Evolutionary conservation across 129 eudicot species (phyloP), one percentile per base, ranked within the genome.

Genomic region (Flaveria bidentis): DNA sequence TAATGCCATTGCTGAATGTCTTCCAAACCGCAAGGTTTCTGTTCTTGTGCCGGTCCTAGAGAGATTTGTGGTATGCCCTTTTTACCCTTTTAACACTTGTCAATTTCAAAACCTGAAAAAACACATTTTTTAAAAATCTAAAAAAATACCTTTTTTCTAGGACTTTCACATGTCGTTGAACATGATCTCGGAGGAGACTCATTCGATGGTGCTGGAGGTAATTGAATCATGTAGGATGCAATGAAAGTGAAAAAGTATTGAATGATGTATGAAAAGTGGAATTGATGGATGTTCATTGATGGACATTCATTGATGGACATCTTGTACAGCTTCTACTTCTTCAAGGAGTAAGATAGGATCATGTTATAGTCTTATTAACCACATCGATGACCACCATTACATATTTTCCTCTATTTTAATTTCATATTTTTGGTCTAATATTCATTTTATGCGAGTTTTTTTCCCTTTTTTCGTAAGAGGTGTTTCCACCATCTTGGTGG

Each of bases 111-210:
- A 58, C 50, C 23, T 4, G 1, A 49, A 60, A 55, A 8, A 5
- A 66, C 14, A 12, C 25, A 1, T 6, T 12, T 44, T 36, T 12
- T 20, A 20, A 25, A 23, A 23, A 72, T 78, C 5, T 50, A 20
- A 66, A 5, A 78, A 78, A 62, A 69, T 71, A 60, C 50, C 51
- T 14, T 44, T 70, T 67, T 36, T 77, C 33, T 86, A 93, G 98
- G 96, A 89, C 80, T 94, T 94, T 84, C 98, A 94, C 83, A 49
- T 87, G 85, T 78, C 97, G n/a, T 83, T 94, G 74, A 88, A 91
- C 88, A 87, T 94, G 98, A 94, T 94, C 17, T 87, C 98, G 10
- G 87, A 90, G 47, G 98, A 94, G 90, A 94, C 98, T 8, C 93
- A 94, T 64, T 64, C 82, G 8, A 84, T 84, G 16, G 97, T 94